phyloP scores from a whole-genome alignment of 768 basidiomycete species.

The Chalciporus pseudorubinellus region DNA sequence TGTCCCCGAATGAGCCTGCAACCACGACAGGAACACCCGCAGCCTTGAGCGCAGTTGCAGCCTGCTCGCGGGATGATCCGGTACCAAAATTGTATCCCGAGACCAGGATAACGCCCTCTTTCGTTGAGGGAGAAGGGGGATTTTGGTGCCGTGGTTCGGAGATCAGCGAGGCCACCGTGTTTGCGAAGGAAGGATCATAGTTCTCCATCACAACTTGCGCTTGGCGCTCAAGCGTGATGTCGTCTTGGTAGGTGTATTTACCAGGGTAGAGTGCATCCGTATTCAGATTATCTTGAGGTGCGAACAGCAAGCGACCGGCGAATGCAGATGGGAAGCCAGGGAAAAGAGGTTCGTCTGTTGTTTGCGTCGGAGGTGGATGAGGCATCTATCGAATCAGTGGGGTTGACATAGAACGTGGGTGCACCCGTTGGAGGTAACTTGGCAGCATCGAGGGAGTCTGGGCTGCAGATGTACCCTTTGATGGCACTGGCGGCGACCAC shows the following conservation, averaged over 20 bases:
- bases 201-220: constrained; percentile 99
- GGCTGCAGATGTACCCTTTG: constrained; percentile 87
- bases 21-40: constrained; percentile 92
- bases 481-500: constrained; percentile 96
- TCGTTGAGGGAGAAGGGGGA: constrained; percentile 28
- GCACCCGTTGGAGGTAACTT: constrained; percentile 48
- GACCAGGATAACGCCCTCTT: constrained; percentile 74
- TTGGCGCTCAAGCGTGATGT: constrained; percentile 92
- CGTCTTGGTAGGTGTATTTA: constrained; percentile 99
- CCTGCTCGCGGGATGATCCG: constrained; percentile 97
- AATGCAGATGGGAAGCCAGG: constrained; percentile 83
- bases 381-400: constrained; percentile 29
- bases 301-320: constrained; percentile 83
- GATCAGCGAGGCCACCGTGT: constrained; percentile 56
- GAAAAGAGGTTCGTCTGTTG: constrained; percentile 60
- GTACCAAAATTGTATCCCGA: constrained; percentile 99
- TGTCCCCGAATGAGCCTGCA: constrained; percentile 98
- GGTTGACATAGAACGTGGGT: constrained; percentile 57
- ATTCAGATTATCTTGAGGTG: constrained; percentile 95
- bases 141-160: constrained; percentile 18
- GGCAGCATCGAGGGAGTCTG: constrained; percentile 59
- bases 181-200: constrained; percentile 88
- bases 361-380: constrained; percentile 27
- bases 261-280: constrained; percentile 99
- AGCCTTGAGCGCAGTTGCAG: constrained; percentile 93